Evolutionary conservation across 306 rosid species (phyloP).

Genomic region (Malus asiatica): DNA sequence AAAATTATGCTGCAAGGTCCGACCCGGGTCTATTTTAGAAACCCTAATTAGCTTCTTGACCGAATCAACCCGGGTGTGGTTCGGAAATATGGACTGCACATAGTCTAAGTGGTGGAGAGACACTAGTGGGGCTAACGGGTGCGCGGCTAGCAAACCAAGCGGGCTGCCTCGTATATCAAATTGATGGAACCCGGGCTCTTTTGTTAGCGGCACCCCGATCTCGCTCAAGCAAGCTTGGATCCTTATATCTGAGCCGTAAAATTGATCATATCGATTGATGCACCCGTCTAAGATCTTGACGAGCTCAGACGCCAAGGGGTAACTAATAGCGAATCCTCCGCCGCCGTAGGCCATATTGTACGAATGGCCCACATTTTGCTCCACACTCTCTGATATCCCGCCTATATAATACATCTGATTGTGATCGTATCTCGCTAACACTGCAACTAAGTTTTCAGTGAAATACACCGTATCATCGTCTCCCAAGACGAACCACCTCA

Average conservation of each 20-base stretch:
- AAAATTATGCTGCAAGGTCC: slow-evolving; percentile 39
- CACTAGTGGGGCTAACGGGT: slow-evolving; percentile 62
- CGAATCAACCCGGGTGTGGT: slow-evolving; percentile 20
- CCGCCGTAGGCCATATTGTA: slow-evolving; percentile 68
- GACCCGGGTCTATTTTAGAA: slow-evolving; percentile 48
- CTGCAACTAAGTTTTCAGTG: slow-evolving; percentile 43
- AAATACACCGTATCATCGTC: slow-evolving; percentile 83
- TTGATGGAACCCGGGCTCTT: slow-evolving; percentile 77
- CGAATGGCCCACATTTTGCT: slow-evolving; percentile 47
- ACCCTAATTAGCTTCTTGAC: slow-evolving; percentile 9
- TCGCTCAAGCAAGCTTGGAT: slow-evolving; percentile 61
- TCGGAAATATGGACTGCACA: slow-evolving; percentile 48
- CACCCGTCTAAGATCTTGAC: slow-evolving; percentile 63
- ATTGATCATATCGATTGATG: slow-evolving; percentile 43
- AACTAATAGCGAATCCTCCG: slow-evolving; percentile 68
- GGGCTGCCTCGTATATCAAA: slow-evolving; percentile 57
- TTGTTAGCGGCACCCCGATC: slow-evolving; percentile 65
- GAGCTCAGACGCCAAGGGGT: slow-evolving; percentile 52
- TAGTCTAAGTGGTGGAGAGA: slow-evolving; percentile 72
- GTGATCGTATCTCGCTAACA: slow-evolving; percentile 63
- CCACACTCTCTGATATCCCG: slow-evolving; percentile 69
- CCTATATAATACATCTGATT: slow-evolving; percentile 76
- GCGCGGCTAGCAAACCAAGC: slow-evolving; percentile 61
- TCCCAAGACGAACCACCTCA: slow-evolving; percentile 86
- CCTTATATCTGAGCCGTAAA: slow-evolving; percentile 64